Base-by-base conservation (phyloP, 2,329 filamentous ascomycete genomes). In the Alternaria hordeiaustralica region DNA sequence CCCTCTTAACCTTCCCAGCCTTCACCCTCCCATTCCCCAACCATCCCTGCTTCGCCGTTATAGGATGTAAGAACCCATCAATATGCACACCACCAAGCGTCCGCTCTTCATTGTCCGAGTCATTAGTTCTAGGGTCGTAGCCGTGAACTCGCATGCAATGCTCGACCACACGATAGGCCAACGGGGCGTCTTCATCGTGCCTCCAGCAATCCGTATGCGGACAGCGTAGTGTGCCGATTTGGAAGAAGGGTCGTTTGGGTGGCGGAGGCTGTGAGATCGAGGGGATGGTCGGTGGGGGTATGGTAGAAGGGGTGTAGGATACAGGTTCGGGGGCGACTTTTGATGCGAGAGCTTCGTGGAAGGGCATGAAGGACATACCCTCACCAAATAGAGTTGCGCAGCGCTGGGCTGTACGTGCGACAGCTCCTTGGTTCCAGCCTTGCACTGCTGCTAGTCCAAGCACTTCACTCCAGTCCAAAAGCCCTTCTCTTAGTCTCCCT, bases 401-500 rank as follows among this genome's bases (percentile, higher is more conserved):
- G 53, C 95, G 87, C 73, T 89, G 85, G 2, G 91, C 87, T 0
- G 93, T 87, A 28, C 92, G 87, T 56, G 89, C 86, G 12, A 97
- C 80, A 1, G 89, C 90, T 1, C 82, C 78, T 2, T 91, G 83
- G 21, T 77, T 65, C 79, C 94, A 94, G 0, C 92, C 93, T 2
- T 87, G 87, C 54, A 96, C 81, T 0, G 92, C 87, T 3, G 95
- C 95, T 1, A 93, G 85, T 0, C 92, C 92, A 26, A 97, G 81
- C 2, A 97, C 87, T 69, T 97, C 92, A 69, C 89, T 91, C 95
- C 95, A 98, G 80, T 96, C 92, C 21, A 78, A 69, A 7, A 78
- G 65, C 13, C 72, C 68, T 33, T 60, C 61, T 43, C 71, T 64
- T 20, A 26, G 43, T 23, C 56, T 57, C 47, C 63, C 50, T 46